Evolutionary conservation across 2,329 filamentous ascomycete genomes (phyloP).

Genomic region (Fusarium tanahbumbuense): DNA sequence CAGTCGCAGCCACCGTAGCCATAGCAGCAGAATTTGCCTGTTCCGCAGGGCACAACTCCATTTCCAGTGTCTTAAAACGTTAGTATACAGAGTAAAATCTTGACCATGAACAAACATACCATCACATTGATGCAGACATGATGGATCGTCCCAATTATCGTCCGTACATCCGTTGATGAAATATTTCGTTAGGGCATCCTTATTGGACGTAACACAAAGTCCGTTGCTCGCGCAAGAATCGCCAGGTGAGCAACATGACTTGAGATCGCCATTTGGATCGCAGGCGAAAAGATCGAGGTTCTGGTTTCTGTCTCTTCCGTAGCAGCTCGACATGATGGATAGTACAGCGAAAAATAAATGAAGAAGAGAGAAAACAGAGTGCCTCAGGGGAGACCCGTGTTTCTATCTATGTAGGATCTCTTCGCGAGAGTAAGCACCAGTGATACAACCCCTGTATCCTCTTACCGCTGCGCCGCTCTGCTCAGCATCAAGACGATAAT

Average conservation of each 20-base stretch:
- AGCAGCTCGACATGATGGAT: background rate
- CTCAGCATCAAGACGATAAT: background rate
- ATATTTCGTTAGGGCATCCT: background rate
- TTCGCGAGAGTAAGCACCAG: slow-evolving; percentile 1
- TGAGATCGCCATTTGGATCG: background rate
- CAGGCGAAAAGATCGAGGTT: background rate
- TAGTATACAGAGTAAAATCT: background rate
- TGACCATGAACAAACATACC: background rate
- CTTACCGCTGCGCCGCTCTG: slow-evolving; percentile 2
- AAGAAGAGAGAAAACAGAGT: background rate
- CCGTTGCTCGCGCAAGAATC: background rate
- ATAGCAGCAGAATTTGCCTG: background rate
- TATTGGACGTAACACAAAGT: background rate
- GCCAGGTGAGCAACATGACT: background rate
- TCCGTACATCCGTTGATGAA: background rate
- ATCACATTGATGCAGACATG: background rate
- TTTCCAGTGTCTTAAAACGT: background rate
- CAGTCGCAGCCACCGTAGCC: background rate
- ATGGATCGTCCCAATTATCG: background rate
- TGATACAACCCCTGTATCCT: background rate
- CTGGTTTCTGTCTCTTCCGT: background rate
- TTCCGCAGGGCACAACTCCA: background rate
- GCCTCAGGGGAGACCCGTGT: background rate
- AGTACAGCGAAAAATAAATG: background rate
- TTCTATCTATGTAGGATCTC: background rate